Conservation (phyloP, 2,329 filamentous ascomycete genomes). For the Talaromyces albobiverticillius region DNA sequence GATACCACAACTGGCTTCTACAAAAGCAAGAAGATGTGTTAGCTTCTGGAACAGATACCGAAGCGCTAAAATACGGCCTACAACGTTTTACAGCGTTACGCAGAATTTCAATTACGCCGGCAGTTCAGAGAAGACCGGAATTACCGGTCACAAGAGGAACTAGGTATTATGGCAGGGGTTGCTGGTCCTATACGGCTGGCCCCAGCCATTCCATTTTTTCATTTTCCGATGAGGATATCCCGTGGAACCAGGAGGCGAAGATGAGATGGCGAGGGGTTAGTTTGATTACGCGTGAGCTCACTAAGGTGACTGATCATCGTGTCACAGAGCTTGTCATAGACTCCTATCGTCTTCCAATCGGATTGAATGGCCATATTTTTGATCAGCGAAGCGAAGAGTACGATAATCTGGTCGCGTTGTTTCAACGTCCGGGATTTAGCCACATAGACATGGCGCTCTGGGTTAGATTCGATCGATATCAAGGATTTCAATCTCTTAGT, state of each 20-base stretch:
- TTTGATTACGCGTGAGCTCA: conserved; percentile 25
- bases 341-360: conserved; percentile 24
- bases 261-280: conserved; percentile 31
- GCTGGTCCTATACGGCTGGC: conserved; percentile 34
- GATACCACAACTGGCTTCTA: conserved; percentile 31
- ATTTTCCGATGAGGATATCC: conserved; percentile 2
- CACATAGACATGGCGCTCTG: not conserved
- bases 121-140: conserved; percentile 27
- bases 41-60: conserved; percentile 22
- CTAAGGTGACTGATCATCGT: conserved; percentile 18
- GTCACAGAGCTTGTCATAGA: conserved; percentile 38
- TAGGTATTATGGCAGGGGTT: conserved; percentile 18
- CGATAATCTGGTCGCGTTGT: conserved; percentile 19
- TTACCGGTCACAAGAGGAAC: no score
- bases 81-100: conserved; percentile 33
- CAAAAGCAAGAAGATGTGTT: conserved; percentile 31
- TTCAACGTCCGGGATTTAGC: conserved; percentile 18
- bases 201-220: not conserved
- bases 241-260: conserved; percentile 13
- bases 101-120: conserved; percentile 39
- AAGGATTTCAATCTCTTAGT: not conserved
- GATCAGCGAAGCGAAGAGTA: conserved; percentile 23
- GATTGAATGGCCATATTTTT: conserved; percentile 31
- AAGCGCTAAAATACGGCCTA: conserved; percentile 34
- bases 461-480: no score